Evolutionary conservation across 441 rosid genomes (phyloP), one percentile per base, ranked within the genome.

Genomic region (Populus tomentosa): DNA sequence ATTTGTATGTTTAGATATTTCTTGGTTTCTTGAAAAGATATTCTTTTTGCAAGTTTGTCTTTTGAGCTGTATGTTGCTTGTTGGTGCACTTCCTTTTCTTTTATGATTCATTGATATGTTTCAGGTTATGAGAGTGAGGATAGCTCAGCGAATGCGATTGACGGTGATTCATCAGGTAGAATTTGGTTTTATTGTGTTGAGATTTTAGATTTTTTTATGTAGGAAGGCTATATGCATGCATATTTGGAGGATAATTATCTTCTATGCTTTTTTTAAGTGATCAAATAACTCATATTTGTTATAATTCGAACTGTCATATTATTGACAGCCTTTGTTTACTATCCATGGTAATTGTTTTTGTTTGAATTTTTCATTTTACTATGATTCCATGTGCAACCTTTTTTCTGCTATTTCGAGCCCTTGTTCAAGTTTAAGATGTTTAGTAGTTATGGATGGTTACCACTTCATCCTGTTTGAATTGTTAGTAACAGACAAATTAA

Each of bases 41-140:
- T 23, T 36, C 1, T 13, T 67, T 62, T 73, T 26, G 68, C 28
- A 24, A 30, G 7, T 74, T 69, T 40, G 2, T 1, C 10, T 40
- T 64, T 36, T 26, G 5, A 7, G 2, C 21, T 7, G 42, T 13
- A 32, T 21, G 3, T 66, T 35, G 23, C 24, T 36, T 30, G 36
- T 79, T 21, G 4, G 2, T 33, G 35, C 35, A 5, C 35, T 33
- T 33, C 32, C 69, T 59, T 68, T 69, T 1, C 62, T 72, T 76
- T 6, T 53, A n/a, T 59, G 11, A 33, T 77, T 71, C 4, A 26
- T 71, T 70, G 56, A 10, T 6, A 26, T 73, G 20, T 67, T 81
- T 72, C 88, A 82, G 90, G 96, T 42, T 83, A 88, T 70, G 83
- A 80, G 80, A 86, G 89, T 65, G 91, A 87, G 82, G 87, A 87